These are phyloP conservation scores for Aspergillus unguis DNA, from an alignment of 2,329 filamentous ascomycete species.

Conservation along the genomic window DNA sequence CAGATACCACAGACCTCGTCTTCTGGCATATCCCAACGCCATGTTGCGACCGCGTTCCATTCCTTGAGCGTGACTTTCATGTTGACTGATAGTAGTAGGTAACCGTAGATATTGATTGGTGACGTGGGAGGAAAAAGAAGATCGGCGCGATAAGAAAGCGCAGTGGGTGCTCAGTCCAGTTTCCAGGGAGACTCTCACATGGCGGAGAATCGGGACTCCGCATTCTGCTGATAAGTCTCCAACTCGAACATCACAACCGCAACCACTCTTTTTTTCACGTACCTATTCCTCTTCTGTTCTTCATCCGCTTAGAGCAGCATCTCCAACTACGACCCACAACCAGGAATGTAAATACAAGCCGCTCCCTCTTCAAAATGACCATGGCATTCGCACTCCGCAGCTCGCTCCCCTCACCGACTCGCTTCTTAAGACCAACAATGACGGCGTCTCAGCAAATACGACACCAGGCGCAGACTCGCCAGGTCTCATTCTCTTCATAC, in stretches of 20 bases:
- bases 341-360: slow-evolving; percentile 29
- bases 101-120: neutral
- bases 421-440: slow-evolving; percentile 28
- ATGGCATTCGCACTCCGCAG: slow-evolving; percentile 39
- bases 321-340: slow-evolving; percentile 9
- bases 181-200: slow-evolving; percentile 3
- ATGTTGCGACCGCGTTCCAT: slow-evolving; percentile 92
- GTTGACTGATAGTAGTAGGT: slow-evolving; percentile 12
- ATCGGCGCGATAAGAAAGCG: slow-evolving; percentile 8
- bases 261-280: neutral
- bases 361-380: slow-evolving; percentile 12
- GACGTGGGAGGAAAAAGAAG: neutral
- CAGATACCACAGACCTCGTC: slow-evolving; percentile 99
- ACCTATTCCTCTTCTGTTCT: neutral
- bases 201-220: slow-evolving; percentile 14
- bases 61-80: slow-evolving; percentile 97
- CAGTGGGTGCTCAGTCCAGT: neutral
- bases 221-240: slow-evolving; percentile 10
- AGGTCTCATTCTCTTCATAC: slow-evolving; percentile 67
- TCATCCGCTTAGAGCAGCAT: neutral
- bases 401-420: slow-evolving; percentile 23
- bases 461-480: slow-evolving; percentile 43
- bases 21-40: slow-evolving; percentile 96
- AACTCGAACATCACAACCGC: slow-evolving; percentile 4
- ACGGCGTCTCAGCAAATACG: slow-evolving; percentile 22